Conservation (phyloP, 1,284 basidiomycete genomes). For the Ustilago nuda region DNA sequence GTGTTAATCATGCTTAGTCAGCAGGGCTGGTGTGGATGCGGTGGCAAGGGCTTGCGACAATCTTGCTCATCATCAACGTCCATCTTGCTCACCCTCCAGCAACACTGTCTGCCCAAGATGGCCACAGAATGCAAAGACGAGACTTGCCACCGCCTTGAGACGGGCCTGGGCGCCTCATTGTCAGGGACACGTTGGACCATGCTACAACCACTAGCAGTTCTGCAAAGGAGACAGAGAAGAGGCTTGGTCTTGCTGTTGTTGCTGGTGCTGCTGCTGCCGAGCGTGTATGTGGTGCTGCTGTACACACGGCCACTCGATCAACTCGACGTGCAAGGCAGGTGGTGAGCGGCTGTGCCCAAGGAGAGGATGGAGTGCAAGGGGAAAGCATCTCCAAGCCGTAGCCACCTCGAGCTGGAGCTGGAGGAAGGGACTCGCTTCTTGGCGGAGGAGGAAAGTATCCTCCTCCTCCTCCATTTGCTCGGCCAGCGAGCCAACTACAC, state of each 20-base stretch:
- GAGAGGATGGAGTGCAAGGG: slow-evolving; percentile 21
- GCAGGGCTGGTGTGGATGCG: no score
- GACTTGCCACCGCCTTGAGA: slow-evolving; percentile 32
- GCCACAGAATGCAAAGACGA: slow-evolving; percentile 23
- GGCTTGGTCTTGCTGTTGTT: background rate
- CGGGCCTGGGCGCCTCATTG: slow-evolving; percentile 15
- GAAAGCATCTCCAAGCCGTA: background rate
- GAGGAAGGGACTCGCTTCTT: slow-evolving; percentile 36
- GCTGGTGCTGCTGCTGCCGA: slow-evolving; percentile 18
- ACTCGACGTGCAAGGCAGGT: slow-evolving; percentile 27
- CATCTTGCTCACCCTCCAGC: background rate
- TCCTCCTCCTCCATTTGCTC: slow-evolving; percentile 42
- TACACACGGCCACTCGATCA: slow-evolving; percentile 40
- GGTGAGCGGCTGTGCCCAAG: slow-evolving; percentile 22
- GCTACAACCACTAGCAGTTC: slow-evolving; percentile 36
- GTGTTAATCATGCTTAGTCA: slow-evolving; percentile 18
- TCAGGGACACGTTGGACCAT: slow-evolving; percentile 16
- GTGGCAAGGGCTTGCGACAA: background rate
- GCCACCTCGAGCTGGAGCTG: slow-evolving; percentile 8
- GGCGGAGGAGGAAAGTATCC: slow-evolving; percentile 30
- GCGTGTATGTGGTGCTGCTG: slow-evolving; percentile 25
- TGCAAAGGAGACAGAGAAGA: slow-evolving; percentile 35
- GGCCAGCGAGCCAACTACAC: slow-evolving; percentile 16
- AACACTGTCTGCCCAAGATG: slow-evolving; percentile 7
- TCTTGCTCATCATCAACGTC: no score